Percentiles rank a stretch among this genome's conserved stretches.
Evolutionary conservation across 345 rosid species (phyloP).

Genomic region (Boechera retrofracta): DNA sequence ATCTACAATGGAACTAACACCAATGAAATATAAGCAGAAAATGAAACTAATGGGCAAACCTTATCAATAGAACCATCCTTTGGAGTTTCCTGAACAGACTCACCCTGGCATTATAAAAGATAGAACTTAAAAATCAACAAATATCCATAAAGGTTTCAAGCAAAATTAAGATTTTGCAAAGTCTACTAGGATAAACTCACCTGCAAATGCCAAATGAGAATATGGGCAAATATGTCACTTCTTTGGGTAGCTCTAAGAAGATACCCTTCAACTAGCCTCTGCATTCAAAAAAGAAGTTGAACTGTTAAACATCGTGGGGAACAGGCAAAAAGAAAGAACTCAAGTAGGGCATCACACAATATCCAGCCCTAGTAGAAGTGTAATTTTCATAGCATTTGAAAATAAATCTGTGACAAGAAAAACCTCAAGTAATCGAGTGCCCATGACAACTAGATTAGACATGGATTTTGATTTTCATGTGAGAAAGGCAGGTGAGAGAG

Average conservation of each 20-base stretch:
- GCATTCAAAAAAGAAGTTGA: constrained; percentile 42
- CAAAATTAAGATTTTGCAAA: constrained; percentile 30
- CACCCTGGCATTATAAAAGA: constrained; percentile 72
- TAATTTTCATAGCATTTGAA: background rate
- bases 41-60: constrained; percentile 49
- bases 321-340: constrained; percentile 26
- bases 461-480: background rate
- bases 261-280: constrained; percentile 95
- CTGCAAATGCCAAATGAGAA: constrained; percentile 98
- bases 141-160: constrained; percentile 19
- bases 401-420: constrained; percentile 24
- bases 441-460: background rate
- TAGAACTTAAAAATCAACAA: constrained; percentile 30
- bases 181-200: constrained; percentile 48
- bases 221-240: constrained; percentile 97
- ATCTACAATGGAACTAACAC: constrained; percentile 15
- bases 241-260: constrained; percentile 96
- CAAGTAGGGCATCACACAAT: constrained; percentile 13
- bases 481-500: background rate
- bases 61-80: constrained; percentile 66
- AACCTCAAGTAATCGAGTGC: background rate
- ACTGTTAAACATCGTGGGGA: constrained; percentile 19
- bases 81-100: constrained; percentile 67
- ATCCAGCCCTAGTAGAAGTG: constrained; percentile 19
- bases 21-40: constrained; percentile 22